Evolutionary conservation across 306 rosid genomes (phyloP).

Genomic region (Leucaena leucocephala): DNA sequence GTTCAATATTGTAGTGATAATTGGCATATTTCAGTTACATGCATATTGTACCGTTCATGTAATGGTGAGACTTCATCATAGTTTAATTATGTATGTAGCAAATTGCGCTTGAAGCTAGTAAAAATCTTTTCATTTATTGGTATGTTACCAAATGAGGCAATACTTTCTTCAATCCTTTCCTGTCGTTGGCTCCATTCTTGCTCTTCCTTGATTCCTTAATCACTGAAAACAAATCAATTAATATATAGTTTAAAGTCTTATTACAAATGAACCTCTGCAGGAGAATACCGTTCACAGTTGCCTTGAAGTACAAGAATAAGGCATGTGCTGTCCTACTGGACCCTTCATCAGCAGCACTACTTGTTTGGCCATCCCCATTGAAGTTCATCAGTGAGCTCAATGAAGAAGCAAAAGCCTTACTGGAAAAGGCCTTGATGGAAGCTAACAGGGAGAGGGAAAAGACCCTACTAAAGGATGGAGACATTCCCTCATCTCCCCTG

Average conservation of each 20-base stretch:
- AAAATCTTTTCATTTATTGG: not conserved
- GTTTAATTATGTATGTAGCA: not conserved
- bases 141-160: not conserved
- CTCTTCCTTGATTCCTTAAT: constrained; percentile 9
- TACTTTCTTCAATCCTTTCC: constrained; percentile 3
- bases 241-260: constrained; percentile 17
- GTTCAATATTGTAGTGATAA: not conserved
- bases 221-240: not conserved
- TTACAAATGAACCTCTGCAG: constrained; percentile 47
- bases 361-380: constrained; percentile 92
- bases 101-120: not conserved
- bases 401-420: constrained; percentile 76
- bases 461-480: constrained; percentile 55
- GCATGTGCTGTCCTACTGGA: constrained; percentile 77
- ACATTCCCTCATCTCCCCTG: constrained; percentile 47
- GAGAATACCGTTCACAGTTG: constrained; percentile 77
- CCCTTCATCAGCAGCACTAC: constrained; percentile 86
- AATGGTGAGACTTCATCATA: not conserved
- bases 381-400: constrained; percentile 86
- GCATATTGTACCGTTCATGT: not conserved
- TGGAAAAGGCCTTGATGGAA: constrained; percentile 81
- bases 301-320: constrained; percentile 67
- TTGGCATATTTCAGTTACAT: constrained; percentile 3
- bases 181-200: constrained; percentile 19
- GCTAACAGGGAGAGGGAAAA: constrained; percentile 89